Conservation (phyloP, 2,329 filamentous ascomycete genomes). For the Alternaria tenuissima region DNA sequence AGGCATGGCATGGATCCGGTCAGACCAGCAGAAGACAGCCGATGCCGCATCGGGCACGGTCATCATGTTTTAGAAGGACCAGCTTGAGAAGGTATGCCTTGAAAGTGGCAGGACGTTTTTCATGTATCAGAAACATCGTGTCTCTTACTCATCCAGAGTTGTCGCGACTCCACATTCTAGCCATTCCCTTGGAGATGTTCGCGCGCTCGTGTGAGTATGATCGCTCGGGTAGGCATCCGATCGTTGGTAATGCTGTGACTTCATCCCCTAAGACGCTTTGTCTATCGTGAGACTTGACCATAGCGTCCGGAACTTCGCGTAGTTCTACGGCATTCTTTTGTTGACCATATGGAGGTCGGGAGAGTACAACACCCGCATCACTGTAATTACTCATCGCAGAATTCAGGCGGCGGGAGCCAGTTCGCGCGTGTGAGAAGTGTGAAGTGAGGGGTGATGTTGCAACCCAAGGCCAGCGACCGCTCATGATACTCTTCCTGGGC, state of each 20-base stretch:
- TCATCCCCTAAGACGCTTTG: background rate
- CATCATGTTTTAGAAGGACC: background rate
- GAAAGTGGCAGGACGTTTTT: background rate
- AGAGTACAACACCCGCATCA: slow-evolving; percentile 12
- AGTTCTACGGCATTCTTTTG: slow-evolving; percentile 6
- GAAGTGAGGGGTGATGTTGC: slow-evolving; percentile 4
- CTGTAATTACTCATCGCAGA: slow-evolving; percentile 24
- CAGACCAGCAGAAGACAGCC: slow-evolving; percentile 28
- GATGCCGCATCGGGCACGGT: slow-evolving; percentile 13
- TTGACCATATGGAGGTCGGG: slow-evolving; percentile 14
- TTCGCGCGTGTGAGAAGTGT: slow-evolving; percentile 9
- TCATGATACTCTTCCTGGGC: slow-evolving; percentile 14
- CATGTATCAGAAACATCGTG: background rate
- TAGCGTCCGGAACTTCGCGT: background rate
- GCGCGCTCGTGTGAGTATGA: slow-evolving; percentile 8
- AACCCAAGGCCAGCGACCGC: slow-evolving; percentile 15
- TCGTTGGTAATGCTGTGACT: slow-evolving; percentile 25
- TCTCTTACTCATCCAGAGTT: background rate
- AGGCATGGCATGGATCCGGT: slow-evolving; percentile 24
- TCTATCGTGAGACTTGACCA: background rate
- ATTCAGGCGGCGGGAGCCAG: slow-evolving; percentile 8
- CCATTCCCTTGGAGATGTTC: background rate
- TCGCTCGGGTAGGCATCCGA: slow-evolving; percentile 27
- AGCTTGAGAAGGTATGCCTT: no score
- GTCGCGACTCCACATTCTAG: slow-evolving; percentile 2